phyloP scores from a whole-genome alignment of 345 rosid species.

The Brassica carinata region DNA sequence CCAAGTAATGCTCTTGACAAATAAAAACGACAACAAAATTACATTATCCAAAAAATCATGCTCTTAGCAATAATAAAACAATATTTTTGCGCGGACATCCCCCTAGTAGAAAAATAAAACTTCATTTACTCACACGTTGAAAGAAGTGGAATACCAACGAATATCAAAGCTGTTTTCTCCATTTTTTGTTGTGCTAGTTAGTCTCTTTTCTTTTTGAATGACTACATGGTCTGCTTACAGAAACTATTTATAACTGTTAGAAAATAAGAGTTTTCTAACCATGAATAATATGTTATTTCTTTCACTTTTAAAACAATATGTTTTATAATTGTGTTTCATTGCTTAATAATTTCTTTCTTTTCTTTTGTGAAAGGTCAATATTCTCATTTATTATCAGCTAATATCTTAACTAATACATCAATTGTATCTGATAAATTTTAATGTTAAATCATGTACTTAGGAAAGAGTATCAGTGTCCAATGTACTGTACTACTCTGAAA shows the following conservation, averaged over 20 bases:
- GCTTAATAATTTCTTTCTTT: background rate
- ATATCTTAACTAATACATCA: background rate
- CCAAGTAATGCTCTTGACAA: no score
- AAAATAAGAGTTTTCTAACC: background rate
- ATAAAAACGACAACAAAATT: no score
- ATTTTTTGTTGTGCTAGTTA: background rate
- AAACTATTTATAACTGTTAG: background rate
- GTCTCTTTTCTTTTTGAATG: background rate
- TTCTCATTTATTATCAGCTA: background rate
- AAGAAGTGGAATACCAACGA: constrained; percentile 13
- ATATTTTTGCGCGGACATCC: no score
- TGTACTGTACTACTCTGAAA: background rate
- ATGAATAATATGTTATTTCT: background rate
- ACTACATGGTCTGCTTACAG: background rate
- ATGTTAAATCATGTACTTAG: background rate
- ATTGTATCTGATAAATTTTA: background rate
- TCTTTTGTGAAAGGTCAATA: background rate
- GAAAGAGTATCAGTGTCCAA: background rate
- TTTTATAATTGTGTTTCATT: background rate
- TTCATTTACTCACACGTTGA: constrained; percentile 16
- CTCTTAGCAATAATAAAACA: no score
- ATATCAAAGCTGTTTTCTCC: constrained; percentile 21
- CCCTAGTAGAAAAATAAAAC: background rate
- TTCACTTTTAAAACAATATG: background rate
- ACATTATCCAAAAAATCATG: no score